phyloP scores from a whole-genome alignment of 2,329 filamentous ascomycete genomes.

The Penicillium sp. region DNA sequence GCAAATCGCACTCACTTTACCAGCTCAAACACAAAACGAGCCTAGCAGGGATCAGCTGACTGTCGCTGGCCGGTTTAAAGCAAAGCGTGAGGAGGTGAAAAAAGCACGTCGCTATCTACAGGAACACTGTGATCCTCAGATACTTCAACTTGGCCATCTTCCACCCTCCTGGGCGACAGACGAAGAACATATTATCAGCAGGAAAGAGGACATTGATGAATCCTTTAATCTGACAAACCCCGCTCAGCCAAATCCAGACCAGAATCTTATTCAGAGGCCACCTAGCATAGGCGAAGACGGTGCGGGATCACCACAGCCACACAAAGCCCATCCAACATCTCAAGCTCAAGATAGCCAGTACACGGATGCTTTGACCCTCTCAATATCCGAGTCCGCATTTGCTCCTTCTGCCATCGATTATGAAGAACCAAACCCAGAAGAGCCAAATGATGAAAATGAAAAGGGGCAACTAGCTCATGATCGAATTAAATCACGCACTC shows the following conservation, averaged over 20 bases:
- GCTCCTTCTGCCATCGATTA: constrained; percentile 2
- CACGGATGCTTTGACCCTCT: constrained; percentile 25
- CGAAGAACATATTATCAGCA: background rate
- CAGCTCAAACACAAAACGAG: background rate
- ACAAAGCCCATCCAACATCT: constrained; percentile 9
- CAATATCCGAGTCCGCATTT: constrained; percentile 22
- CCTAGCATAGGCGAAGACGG: constrained; percentile 9
- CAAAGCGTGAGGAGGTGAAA: constrained; percentile 29
- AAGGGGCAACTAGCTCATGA: background rate
- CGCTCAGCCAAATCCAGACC: background rate
- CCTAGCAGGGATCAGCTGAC: constrained; percentile 5
- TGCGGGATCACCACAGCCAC: background rate
- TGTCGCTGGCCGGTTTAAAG: constrained; percentile 12
- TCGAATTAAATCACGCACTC: constrained; percentile 22
- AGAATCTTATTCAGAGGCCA: background rate
- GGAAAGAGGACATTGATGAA: background rate
- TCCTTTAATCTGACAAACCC: background rate
- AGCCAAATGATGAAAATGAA: background rate
- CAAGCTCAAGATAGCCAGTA: constrained; percentile 19
- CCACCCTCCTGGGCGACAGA: constrained; percentile 32
- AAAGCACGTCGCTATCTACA: constrained; percentile 32
- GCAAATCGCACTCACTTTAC: background rate
- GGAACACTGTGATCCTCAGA: constrained; percentile 18
- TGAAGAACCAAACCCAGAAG: background rate
- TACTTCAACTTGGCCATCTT: constrained; percentile 31